Evolutionary conservation across 805 yeast genomes (phyloP).

Genomic region (Osmozyma mogii): DNA sequence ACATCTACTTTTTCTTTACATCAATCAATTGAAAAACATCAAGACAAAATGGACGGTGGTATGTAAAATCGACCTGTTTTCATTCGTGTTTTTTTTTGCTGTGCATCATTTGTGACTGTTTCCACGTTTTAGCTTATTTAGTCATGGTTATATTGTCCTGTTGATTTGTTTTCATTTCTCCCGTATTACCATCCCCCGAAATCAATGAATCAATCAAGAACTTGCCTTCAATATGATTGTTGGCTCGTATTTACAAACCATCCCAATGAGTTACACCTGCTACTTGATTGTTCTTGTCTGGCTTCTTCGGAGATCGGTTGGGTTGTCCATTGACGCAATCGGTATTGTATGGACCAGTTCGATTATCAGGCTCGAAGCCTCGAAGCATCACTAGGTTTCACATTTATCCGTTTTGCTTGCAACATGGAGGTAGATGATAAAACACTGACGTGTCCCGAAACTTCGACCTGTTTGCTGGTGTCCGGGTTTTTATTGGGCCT

Average conservation of each 20-base stretch:
- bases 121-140: slow-evolving; percentile 1
- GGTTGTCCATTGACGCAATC: not conserved
- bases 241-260: too few species aligned
- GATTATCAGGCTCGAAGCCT: not conserved
- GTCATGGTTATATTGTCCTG: slow-evolving; percentile 6
- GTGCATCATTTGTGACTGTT: too few species aligned
- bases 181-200: not conserved
- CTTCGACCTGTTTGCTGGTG: too few species aligned
- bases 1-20: slow-evolving; percentile 14
- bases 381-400: not conserved
- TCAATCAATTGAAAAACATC: slow-evolving; percentile 12
- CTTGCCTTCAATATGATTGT: too few species aligned
- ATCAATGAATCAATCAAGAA: too few species aligned
- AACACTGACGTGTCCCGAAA: too few species aligned
- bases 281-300: too few species aligned
- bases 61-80: too few species aligned
- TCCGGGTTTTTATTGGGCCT: not conserved
- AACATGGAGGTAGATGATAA: not conserved
- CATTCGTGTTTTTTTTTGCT: too few species aligned
- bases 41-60: slow-evolving; percentile 52
- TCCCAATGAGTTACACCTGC: too few species aligned
- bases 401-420: not conserved
- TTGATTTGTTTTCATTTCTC: slow-evolving; percentile 4
- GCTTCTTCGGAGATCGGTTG: too few species aligned
- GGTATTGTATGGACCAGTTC: not conserved